Evolutionary conservation across 306 rosid genomes (phyloP).

Genomic region (Casuarina equisetifolia): DNA sequence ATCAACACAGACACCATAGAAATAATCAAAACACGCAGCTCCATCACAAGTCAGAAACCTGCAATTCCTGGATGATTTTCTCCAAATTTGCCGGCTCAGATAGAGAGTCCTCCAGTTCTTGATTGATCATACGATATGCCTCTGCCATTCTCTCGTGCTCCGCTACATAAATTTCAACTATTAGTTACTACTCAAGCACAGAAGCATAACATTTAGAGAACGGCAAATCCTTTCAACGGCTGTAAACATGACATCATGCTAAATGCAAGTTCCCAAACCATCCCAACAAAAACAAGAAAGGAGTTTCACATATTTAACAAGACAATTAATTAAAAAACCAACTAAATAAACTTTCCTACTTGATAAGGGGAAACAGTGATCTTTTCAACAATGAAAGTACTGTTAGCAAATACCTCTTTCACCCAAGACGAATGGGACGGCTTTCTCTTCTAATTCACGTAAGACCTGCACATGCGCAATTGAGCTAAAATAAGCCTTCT

Average conservation of each 20-base stretch:
- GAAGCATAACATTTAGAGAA: too few species aligned
- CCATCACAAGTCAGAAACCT: constrained; percentile 42
- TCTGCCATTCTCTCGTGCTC: constrained; percentile 89
- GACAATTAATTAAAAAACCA: neutral
- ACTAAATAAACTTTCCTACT: neutral
- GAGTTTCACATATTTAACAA: neutral
- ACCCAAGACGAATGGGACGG: constrained; percentile 65
- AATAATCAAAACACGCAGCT: neutral
- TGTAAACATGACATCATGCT: too few species aligned
- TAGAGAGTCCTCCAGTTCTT: constrained; percentile 63
- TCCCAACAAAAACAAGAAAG: too few species aligned
- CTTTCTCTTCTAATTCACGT: constrained; percentile 86
- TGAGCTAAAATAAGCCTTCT: constrained; percentile 8
- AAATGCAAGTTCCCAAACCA: neutral
- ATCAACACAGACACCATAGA: constrained; percentile 20
- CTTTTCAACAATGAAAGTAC: constrained; percentile 22
- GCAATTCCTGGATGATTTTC: constrained; percentile 70
- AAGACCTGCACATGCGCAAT: constrained; percentile 57
- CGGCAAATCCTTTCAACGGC: neutral
- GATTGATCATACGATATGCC: constrained; percentile 75
- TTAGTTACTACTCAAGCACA: constrained; percentile 2
- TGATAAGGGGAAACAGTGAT: neutral
- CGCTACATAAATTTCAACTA: constrained; percentile 46
- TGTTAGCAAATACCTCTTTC: constrained; percentile 70
- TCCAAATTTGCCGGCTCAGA: constrained; percentile 60